Base-by-base conservation (phyloP, 2,329 filamentous ascomycete genomes). In the Pyricularia grisea region DNA sequence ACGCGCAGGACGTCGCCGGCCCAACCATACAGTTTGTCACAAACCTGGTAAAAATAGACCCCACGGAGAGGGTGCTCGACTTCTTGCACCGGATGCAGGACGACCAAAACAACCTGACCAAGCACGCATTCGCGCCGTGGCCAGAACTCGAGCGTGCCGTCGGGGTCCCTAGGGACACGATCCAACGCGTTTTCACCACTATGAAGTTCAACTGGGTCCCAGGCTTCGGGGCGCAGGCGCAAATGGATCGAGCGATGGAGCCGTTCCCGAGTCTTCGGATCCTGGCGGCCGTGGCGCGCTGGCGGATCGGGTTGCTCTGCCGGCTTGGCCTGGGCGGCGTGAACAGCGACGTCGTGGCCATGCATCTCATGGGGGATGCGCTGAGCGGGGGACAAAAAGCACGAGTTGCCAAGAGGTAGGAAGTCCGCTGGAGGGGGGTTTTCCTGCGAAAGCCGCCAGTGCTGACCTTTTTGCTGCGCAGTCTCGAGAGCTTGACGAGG, bases 151-250 rank as follows among this genome's bases (percentile, higher is more conserved):
- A 72, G 42, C 23, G 7, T 2, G 67, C 68, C n/a, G 60, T 73
- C 20, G 60, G 65, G 5, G 7, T 28, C 10, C 68, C 30, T 2
- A 58, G 31, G 12, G 10, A 50, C 33, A 23, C 70, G 30, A 55
- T 72, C 28, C 65, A 68, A 4, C 68, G 71, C 14, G 50, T 72
- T 23, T 66, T 71, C 28, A 64, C 70, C 14, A 68, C 68, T 6
- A 69, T 69, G 50, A 61, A 68, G 14, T 71, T 70, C 68, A 73
- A 70, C 60, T 73, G 72, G 72, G 69, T 70, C 20, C 72, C 72
- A 1, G 72, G 72, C 1, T 58, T 72, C 28, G 70, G 70, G 4
- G 58, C 68, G 7, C 63, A 33, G 63, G 30, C 63, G 28, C 27
- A 65, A 7, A 65, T 30, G 63, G 25, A 63, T 27, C 3, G 71